phyloP scores from a whole-genome alignment of 1,284 basidiomycete species.

The Inonotus obliquus region DNA sequence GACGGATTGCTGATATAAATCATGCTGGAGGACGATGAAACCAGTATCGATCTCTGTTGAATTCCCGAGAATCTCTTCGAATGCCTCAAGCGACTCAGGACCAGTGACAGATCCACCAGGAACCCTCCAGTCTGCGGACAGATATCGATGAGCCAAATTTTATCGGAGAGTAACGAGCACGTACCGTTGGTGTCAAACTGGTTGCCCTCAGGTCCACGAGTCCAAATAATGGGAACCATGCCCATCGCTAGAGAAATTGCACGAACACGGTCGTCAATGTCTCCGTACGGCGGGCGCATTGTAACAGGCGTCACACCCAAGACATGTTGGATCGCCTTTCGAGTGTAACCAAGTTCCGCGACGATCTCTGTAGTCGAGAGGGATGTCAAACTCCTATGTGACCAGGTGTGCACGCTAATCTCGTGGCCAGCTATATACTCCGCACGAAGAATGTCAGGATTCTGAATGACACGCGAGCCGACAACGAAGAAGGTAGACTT shows the following conservation, averaged over 20 bases:
- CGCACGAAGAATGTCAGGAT: conserved; percentile 70
- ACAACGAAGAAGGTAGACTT: conserved; percentile 90
- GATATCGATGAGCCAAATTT: conserved; percentile 14
- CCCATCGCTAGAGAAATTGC: conserved; percentile 82
- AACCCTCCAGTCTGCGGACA: conserved; percentile 71
- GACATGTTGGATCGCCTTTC: conserved; percentile 72
- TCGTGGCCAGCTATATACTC: conserved; percentile 87
- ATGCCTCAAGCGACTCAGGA: conserved; percentile 47
- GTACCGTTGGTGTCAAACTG: conserved; percentile 80
- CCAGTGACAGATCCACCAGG: conserved; percentile 66
- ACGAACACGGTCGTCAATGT: conserved; percentile 80
- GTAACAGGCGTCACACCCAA: conserved; percentile 78
- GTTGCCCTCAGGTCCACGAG: conserved; percentile 47
- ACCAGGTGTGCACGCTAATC: conserved; percentile 78
- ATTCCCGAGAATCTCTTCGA: conserved; percentile 59
- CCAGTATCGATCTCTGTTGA: conserved; percentile 55
- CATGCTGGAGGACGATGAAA: conserved; percentile 89
- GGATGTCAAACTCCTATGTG: conserved; percentile 72
- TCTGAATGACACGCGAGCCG: conserved; percentile 84
- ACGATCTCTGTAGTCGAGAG: conserved; percentile 86
- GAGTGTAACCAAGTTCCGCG: conserved; percentile 91
- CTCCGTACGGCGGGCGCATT: conserved; percentile 50
- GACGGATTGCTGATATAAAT: conserved; percentile 81
- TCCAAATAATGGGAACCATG: conserved; percentile 79
- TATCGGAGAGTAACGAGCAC: conserved; percentile 14